phyloP scores from a whole-genome alignment of 2,329 filamentous ascomycete genomes.

The Acrodontium crateriforme region DNA sequence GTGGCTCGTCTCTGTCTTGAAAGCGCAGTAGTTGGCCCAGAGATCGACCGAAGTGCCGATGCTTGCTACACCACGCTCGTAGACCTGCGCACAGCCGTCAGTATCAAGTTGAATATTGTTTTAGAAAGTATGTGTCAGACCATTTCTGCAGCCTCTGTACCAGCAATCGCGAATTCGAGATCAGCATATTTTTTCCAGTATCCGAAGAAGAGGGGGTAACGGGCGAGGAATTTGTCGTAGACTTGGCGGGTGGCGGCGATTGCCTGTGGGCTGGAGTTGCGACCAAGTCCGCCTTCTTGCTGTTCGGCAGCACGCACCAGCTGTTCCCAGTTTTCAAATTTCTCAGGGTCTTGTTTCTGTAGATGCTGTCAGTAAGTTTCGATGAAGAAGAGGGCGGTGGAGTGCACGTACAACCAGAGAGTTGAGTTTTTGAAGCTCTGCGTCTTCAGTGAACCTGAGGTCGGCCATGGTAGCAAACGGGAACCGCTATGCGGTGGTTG shows the following conservation, averaged over 20 bases:
- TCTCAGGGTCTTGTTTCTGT: slow-evolving; percentile 61
- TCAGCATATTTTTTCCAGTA: slow-evolving; percentile 99
- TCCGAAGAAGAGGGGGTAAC: slow-evolving; percentile 89
- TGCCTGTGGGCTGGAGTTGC: slow-evolving; percentile 89
- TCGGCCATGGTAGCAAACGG: slow-evolving; percentile 16
- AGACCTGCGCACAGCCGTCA: slow-evolving; percentile 53
- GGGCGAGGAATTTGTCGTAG: slow-evolving; percentile 85
- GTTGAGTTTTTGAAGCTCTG: slow-evolving; percentile 19
- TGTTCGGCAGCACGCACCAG: slow-evolving; percentile 69
- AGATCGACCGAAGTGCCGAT: slow-evolving; percentile 89
- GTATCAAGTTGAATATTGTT: no score
- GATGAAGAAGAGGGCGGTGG: slow-evolving; percentile 2
- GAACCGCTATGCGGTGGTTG: no score
- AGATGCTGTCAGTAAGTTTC: slow-evolving; percentile 1
- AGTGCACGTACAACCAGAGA: slow-evolving; percentile 14
- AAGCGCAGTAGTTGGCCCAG: slow-evolving; percentile 93
- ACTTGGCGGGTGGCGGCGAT: slow-evolving; percentile 75
- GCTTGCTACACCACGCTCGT: slow-evolving; percentile 86
- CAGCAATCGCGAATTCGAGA: slow-evolving; percentile 89
- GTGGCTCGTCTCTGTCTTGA: slow-evolving; percentile 96
- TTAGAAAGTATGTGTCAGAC: slow-evolving; percentile 43
- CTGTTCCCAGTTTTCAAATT: slow-evolving; percentile 91
- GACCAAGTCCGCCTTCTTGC: slow-evolving; percentile 84
- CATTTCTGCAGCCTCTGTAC: slow-evolving; percentile 94
- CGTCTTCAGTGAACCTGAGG: slow-evolving; percentile 19